phyloP scores from a whole-genome alignment of 305 asterid species.

The Fraxinus nigra region DNA sequence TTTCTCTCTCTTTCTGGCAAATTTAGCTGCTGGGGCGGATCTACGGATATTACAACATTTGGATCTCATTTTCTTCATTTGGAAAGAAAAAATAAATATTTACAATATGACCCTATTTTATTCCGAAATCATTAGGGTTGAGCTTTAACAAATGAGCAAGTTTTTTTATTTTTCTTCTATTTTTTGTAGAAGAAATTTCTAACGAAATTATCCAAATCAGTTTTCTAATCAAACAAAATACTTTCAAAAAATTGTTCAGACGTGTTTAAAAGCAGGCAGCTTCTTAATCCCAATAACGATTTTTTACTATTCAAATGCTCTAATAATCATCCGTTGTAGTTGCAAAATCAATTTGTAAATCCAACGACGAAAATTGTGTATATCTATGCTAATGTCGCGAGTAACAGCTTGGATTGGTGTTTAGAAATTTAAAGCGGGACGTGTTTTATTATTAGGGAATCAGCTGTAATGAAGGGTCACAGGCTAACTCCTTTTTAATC shows the following conservation, averaged over 20 bases:
- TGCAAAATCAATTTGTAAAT: not conserved
- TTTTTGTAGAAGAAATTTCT: not conserved
- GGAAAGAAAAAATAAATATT: not conserved
- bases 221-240: not conserved
- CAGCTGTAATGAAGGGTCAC: not conserved
- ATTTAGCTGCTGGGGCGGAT: constrained; percentile 14
- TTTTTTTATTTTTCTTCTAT: not conserved
- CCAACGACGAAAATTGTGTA: not conserved
- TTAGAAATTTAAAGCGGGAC: not conserved
- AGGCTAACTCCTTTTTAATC: not conserved
- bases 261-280: not conserved
- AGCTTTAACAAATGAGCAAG: not conserved
- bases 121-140: not conserved
- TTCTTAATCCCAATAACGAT: not conserved
- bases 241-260: not conserved
- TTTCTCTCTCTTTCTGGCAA: constrained; percentile 9
- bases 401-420: not conserved
- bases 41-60: not conserved
- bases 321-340: not conserved
- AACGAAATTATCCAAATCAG: not conserved
- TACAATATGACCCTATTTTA: not conserved
- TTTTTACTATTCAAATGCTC: not conserved
- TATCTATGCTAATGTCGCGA: not conserved
- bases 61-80: not conserved
- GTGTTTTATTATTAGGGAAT: not conserved